Percentiles rank a stretch among this genome's conserved stretches.
Conservation (phyloP, 2,329 filamentous ascomycete genomes). For the Epicoccum nigrum region DNA sequence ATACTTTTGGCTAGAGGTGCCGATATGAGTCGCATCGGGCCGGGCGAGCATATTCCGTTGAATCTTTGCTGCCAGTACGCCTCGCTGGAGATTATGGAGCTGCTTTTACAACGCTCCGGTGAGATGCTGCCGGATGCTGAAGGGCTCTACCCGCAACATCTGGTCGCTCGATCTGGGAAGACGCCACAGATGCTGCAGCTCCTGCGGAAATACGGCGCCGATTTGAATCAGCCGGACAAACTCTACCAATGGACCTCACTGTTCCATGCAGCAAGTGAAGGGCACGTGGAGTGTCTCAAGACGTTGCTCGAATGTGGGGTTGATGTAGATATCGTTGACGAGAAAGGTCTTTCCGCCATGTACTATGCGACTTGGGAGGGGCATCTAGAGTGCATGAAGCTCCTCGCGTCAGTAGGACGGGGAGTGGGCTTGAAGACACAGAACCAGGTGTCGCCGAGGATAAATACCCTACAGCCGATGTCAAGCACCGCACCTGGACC, state of each 20-base stretch:
- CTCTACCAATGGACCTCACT: constrained; percentile 97
- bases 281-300: constrained; percentile 85
- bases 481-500: constrained; percentile 48
- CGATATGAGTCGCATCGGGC: constrained; percentile 83
- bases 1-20: constrained; percentile 77
- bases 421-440: constrained; percentile 42
- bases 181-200: constrained; percentile 79
- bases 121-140: constrained; percentile 92
- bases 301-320: constrained; percentile 80
- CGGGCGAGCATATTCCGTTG: constrained; percentile 89
- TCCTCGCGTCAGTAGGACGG: constrained; percentile 67
- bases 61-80: constrained; percentile 96
- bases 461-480: constrained; percentile 38
- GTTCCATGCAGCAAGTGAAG: constrained; percentile 95
- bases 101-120: constrained; percentile 81
- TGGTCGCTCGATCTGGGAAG: constrained; percentile 88
- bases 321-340: constrained; percentile 80
- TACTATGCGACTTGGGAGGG: constrained; percentile 99
- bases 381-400: constrained; percentile 89
- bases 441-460: constrained; percentile 51
- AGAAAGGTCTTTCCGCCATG: constrained; percentile 92
- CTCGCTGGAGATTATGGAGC: constrained; percentile 80
- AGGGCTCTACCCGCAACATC: constrained; percentile 94
- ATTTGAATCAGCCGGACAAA: constrained; percentile 92
- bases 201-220: constrained; percentile 82